phyloP scores from a whole-genome alignment of 495 filamentous ascomycete genomes.

The Clavariopsis aquatica region DNA sequence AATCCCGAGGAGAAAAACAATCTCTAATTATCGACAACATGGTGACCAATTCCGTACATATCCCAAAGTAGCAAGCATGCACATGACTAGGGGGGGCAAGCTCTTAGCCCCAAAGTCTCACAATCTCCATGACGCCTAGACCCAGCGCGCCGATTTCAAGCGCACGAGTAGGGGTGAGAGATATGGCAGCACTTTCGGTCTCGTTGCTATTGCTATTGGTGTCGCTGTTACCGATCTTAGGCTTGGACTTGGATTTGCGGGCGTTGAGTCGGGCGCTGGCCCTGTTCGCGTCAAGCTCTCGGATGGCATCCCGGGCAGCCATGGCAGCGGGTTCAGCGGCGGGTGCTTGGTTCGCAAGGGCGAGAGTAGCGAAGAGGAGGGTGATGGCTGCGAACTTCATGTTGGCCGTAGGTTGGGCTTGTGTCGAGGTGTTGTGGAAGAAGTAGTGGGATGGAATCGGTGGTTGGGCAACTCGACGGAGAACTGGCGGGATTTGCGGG shows the following conservation, averaged over 20 bases:
- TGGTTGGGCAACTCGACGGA: neutral
- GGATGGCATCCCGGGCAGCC: constrained; percentile 3
- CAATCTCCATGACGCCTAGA: constrained; percentile 15
- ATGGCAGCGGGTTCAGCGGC: neutral
- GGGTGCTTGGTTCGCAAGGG: constrained; percentile 25
- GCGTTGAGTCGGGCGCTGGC: constrained; percentile 19
- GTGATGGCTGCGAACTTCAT: constrained; percentile 29
- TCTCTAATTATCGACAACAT: too few species aligned
- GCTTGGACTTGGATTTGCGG: constrained; percentile 21
- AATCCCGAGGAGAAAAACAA: too few species aligned
- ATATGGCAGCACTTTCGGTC: constrained; percentile 13
- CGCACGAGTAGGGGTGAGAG: constrained; percentile 7
- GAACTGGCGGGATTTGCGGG: neutral
- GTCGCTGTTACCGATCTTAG: constrained; percentile 1
- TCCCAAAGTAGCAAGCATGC: too few species aligned
- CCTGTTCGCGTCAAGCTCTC: constrained; percentile 19
- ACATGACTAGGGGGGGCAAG: too few species aligned
- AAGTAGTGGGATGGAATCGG: neutral
- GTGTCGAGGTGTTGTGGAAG: neutral
- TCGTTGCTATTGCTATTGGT: constrained; percentile 14
- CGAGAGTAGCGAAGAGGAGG: constrained; percentile 28
- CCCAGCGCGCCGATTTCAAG: constrained; percentile 23
- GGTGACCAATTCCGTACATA: too few species aligned
- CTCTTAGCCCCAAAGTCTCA: constrained; percentile 15
- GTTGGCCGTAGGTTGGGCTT: constrained; percentile 1